These are phyloP conservation scores for Physocladia obscura DNA, from an alignment of 192 early-diverging fungal species.

Conservation along the genomic window DNA sequence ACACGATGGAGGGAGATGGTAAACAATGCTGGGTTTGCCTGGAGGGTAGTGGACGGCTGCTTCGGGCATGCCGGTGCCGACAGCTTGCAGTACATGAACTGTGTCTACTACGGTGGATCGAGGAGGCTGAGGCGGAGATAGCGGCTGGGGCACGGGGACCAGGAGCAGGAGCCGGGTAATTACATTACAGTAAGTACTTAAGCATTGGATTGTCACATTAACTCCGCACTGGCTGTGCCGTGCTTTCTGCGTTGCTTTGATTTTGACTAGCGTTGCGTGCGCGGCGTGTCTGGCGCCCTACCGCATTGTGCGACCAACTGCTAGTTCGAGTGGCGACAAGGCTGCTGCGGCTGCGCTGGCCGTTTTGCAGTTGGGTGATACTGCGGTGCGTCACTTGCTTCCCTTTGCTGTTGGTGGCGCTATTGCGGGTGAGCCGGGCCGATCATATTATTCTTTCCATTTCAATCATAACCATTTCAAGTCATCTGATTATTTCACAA, in stretches of 20 bases:
- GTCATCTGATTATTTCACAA: constrained; percentile 12
- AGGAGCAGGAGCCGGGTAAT: too few relatives aligned
- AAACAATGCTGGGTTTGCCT: constrained; percentile 44
- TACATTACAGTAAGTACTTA: too few relatives aligned
- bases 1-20: background rate
- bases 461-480: constrained; percentile 4
- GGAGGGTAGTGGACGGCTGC: constrained; percentile 19
- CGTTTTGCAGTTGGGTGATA: too few relatives aligned
- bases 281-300: background rate
- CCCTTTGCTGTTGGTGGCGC: too few relatives aligned
- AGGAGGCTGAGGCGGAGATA: constrained; percentile 8
- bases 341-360: too few relatives aligned
- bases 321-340: too few relatives aligned
- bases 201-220: too few relatives aligned
- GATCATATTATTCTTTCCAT: background rate
- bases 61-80: background rate
- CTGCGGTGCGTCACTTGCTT: too few relatives aligned
- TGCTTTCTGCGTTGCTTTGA: background rate
- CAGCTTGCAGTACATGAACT: constrained; percentile 35
- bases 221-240: background rate
- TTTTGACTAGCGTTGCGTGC: background rate
- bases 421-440: background rate
- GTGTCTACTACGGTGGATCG: constrained; percentile 41
- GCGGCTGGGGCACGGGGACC: background rate
- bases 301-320: too few relatives aligned